Base-by-base conservation (phyloP, 2,329 filamentous ascomycete genomes). In the Cryphonectria nitschkei region DNA sequence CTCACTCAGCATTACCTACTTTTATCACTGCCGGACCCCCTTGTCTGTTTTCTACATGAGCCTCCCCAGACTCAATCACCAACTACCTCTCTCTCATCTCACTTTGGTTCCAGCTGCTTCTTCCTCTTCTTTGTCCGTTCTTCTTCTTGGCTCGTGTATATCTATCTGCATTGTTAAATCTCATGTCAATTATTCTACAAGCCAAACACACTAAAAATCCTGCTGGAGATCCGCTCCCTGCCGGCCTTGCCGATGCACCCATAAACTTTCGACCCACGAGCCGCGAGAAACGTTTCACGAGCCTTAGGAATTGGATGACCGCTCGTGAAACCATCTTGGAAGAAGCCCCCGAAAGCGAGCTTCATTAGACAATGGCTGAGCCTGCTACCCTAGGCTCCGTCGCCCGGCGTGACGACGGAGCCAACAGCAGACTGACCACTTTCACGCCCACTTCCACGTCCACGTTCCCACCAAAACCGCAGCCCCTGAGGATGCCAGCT, bases 211-310 rank as follows among this genome's bases (percentile, higher is more conserved):
- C 46, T n/a, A 50, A 50, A 19, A n/a, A 50, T 7, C 46, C n/a
- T 8, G 6, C 26, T n/a, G 46, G 54, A 6, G 34, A 61, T n/a
- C 34, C 58, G 58, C 63, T 65, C 60, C 61, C 8, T 32, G 56
- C 71, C 71, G 69, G 69, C 50, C 65, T 54, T 63, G 41, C 69
- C 71, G 71, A 67, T 63, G 60, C 56, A 26, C n/a, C 39, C 43
- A 22, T 39, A 50, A 16, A 41, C n/a, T 43, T 26, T 26, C 41
- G 22, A 9, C 41, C 19, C 61, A 26, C 39, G 26, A 29, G 46
- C 58, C 62, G 22, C 41, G 11, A 29, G n/a, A 65, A 66, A 26
- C 58, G 61, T 56, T 13, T 50, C 50, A 52, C 50, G 13, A 37
- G 32, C 46, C 39, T 32, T n/a, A n/a, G 56, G n/a, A 32, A 26